Base-by-base conservation (phyloP, 2,329 filamentous ascomycete species). In the Trichoderma breve region DNA sequence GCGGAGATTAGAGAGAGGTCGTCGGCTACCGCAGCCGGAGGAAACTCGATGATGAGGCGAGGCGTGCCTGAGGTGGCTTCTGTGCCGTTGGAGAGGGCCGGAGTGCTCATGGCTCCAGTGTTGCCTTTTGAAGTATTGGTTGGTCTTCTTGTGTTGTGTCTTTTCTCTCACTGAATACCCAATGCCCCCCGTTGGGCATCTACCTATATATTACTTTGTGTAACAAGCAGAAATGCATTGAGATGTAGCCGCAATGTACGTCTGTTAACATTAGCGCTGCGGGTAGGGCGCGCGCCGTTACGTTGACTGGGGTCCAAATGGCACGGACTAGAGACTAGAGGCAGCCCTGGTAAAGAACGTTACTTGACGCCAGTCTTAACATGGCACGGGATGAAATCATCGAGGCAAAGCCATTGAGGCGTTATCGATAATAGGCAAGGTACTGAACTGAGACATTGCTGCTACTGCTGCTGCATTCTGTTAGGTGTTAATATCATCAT, bases 11-110 rank as follows among this genome's bases (percentile, higher is more conserved):
- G 65, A 0, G 30, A 21, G 18, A 67, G 26, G 8, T 80, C 70
- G 8, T 77, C 66, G 7, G 77, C 77, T 4, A 74, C 73, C 0
- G 74, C 61, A 0, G 57, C 5, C 0, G 72, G 55, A 0, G 78
- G 76, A 14, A 81, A 72, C n/a, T 57, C 72, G 9, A 80, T 74
- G 18, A 68, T 21, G 30, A 76, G 66, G 39, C 70, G 67, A 53
- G 55, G 30, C 9, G 39, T 61, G 14, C 39, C 8, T n/a, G 24
- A 3, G 9, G 24, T 12, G 11, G 18, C 18, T 2, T 65, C 62
- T 15, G 39, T 32, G 18, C 18, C 18, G 12, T 53, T 65, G 18
- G 28, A 43, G 11, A 53, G 18, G 18, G 36, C 34, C 26, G 66
- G 26, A 30, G 53, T 21, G 28, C 55, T 51, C 66, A 51, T 61